phyloP scores from a whole-genome alignment of 371 early-diverging fungal species.

The Mortierella sp. region DNA sequence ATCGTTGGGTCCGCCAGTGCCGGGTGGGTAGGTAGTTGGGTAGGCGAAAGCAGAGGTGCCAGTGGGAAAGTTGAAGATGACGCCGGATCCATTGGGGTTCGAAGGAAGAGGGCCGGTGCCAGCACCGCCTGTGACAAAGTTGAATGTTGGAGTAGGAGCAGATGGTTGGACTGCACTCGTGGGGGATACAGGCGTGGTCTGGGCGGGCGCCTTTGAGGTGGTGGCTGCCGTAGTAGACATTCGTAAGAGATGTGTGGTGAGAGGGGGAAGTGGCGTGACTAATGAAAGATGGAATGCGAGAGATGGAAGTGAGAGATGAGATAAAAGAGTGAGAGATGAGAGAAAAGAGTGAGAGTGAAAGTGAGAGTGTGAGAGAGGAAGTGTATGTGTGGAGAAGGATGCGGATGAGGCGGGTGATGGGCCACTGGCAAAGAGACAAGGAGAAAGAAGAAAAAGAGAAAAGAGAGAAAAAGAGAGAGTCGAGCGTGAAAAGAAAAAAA shows the following conservation, averaged over 20 bases:
- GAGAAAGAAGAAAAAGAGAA: neutral
- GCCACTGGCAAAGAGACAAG: constrained; percentile 1
- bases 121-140: constrained; percentile 3
- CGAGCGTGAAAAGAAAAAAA: neutral
- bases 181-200: neutral
- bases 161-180: neutral
- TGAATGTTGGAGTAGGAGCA: neutral
- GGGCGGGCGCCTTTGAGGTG: neutral
- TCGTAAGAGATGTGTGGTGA: constrained; percentile 10
- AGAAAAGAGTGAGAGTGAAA: neutral
- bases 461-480: neutral
- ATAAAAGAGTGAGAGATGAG: neutral
- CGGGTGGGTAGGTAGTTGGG: constrained; percentile 12
- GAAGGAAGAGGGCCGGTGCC: neutral
- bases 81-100: neutral
- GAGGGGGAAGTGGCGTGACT: neutral
- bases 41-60: constrained; percentile 23
- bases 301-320: neutral
- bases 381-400: constrained; percentile 4
- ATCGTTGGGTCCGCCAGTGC: constrained; percentile 29
- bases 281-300: constrained; percentile 9
- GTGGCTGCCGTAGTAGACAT: neutral
- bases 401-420: constrained; percentile 8
- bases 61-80: constrained; percentile 32
- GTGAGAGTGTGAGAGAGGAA: neutral